These are phyloP conservation scores for Cyberlindnera xishuangbannaensis DNA, from an alignment of 805 yeast species.

Conservation along the genomic window DNA sequence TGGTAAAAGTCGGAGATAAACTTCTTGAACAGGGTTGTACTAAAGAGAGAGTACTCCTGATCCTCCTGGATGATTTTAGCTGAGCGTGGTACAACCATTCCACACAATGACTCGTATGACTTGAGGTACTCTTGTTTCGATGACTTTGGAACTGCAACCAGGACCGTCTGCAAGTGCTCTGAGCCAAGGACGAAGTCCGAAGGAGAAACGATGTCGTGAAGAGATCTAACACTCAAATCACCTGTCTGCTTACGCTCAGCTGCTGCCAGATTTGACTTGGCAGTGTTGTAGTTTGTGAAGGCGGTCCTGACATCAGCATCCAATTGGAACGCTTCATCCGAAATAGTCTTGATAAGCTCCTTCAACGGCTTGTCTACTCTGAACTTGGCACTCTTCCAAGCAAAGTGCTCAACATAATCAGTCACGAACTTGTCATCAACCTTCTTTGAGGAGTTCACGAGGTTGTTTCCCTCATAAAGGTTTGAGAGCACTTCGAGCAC, in stretches of 20 bases:
- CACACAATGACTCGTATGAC: constrained; percentile 68
- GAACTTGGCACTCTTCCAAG: constrained; percentile 86
- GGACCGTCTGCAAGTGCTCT: constrained; percentile 79
- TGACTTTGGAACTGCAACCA: constrained; percentile 80
- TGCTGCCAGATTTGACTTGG: constrained; percentile 76
- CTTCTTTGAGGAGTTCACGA: constrained; percentile 42
- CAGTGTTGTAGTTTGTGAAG: constrained; percentile 70
- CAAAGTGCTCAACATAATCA: constrained; percentile 66
- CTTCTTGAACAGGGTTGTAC: constrained; percentile 83
- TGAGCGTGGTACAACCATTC: constrained; percentile 88
- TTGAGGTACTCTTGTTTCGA: constrained; percentile 54
- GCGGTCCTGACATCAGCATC: constrained; percentile 81
- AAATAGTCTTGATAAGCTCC: constrained; percentile 62
- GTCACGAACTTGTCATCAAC: constrained; percentile 50
- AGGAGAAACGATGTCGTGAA: constrained; percentile 82
- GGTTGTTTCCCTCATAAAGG: constrained; percentile 37
- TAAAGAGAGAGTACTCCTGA: constrained; percentile 64
- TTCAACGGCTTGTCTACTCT: constrained; percentile 78
- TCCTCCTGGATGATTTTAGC: constrained; percentile 70
- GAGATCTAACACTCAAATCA: constrained; percentile 82
- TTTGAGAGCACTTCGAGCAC: constrained; percentile 65
- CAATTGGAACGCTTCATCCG: constrained; percentile 73
- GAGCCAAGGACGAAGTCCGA: constrained; percentile 80
- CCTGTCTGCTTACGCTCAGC: constrained; percentile 93
- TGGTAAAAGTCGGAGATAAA: constrained; percentile 61